Percentiles rank a stretch among this genome's conserved stretches.
Evolutionary conservation across 2,329 filamentous ascomycete species (phyloP).

Genomic region (Simplicillium sp.): DNA sequence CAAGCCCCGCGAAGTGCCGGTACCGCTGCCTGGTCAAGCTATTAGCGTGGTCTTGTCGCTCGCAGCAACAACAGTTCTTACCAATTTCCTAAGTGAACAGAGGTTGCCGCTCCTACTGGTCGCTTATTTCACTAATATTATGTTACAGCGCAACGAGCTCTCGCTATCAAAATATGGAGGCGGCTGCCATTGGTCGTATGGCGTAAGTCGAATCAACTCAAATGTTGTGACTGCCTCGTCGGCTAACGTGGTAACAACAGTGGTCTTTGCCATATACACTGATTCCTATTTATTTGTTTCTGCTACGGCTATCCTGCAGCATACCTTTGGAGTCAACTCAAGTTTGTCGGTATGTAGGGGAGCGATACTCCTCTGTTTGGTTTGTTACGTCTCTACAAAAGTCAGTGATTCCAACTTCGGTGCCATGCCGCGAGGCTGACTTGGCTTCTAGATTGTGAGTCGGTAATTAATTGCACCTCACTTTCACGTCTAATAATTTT

Average conservation of each 20-base stretch:
- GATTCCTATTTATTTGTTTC: constrained; percentile 54
- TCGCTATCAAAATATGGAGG: constrained; percentile 27
- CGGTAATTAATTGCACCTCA: background rate
- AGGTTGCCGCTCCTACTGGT: no score
- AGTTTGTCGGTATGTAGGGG: constrained; percentile 41
- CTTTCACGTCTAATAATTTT: background rate
- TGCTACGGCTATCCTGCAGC: constrained; percentile 44
- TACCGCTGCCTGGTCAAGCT: constrained; percentile 21
- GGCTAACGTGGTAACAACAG: constrained; percentile 21
- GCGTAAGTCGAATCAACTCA: constrained; percentile 21
- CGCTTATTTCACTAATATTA: background rate
- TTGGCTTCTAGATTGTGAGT: constrained; percentile 21
- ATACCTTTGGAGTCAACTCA: constrained; percentile 46
- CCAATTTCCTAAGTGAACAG: constrained; percentile 25
- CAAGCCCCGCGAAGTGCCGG: no score
- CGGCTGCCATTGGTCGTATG: constrained; percentile 31
- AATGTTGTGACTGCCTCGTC: background rate
- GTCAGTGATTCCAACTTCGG: constrained; percentile 20
- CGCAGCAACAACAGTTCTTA: constrained; percentile 21
- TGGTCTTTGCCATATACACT: constrained; percentile 49
- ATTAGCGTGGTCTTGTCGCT: constrained; percentile 25
- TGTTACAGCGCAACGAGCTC: constrained; percentile 23
- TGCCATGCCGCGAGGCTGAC: background rate
- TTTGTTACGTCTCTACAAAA: constrained; percentile 56
- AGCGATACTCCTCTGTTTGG: constrained; percentile 50